Percentiles rank a stretch among this genome's conserved stretches.
These are phyloP conservation scores for Pinus albicaulis DNA, from an alignment of 75 land plant species.

Conservation along the genomic window DNA sequence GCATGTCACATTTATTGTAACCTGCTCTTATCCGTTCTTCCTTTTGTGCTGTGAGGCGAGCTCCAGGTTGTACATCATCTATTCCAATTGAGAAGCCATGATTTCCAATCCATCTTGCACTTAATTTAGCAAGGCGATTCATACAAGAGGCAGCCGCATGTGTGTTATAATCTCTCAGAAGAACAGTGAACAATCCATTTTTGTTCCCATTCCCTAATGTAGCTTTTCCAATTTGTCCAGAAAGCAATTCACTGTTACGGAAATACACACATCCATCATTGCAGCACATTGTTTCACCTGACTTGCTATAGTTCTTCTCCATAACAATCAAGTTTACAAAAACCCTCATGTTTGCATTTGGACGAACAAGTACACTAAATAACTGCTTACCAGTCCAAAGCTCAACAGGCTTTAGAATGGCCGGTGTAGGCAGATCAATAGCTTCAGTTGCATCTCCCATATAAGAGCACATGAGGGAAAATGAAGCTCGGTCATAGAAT, in stretches of 20 bases:
- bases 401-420: conserved; percentile 90
- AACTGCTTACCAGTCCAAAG: conserved; percentile 98
- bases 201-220: conserved; percentile 53
- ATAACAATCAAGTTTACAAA: conserved; percentile 74
- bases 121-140: conserved; percentile 97
- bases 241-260: conserved; percentile 89
- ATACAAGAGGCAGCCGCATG: conserved; percentile 94
- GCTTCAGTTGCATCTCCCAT: conserved; percentile 90
- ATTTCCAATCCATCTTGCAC: conserved; percentile 99
- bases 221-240: conserved; percentile 93
- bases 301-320: conserved; percentile 69
- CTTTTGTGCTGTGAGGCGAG: conserved; percentile 38
- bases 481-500: conserved; percentile 91
- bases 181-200: conserved; percentile 23
- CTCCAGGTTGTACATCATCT: conserved; percentile 93
- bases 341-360: conserved; percentile 72
- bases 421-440: conserved; percentile 94
- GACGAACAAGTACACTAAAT: conserved; percentile 87
- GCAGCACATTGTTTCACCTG: conserved; percentile 71
- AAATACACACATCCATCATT: conserved; percentile 94
- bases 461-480: conserved; percentile 82
- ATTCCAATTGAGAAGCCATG: conserved; percentile 99
- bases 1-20: conserved; percentile 53
- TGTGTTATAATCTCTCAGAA: conserved; percentile 81
- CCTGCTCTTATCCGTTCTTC: conserved; percentile 47